A percentile compares a stretch with the other conserved stretches of the same genome.
Conservation (phyloP, 2,329 filamentous ascomycete species). For the Ceratocystis ficicola region DNA sequence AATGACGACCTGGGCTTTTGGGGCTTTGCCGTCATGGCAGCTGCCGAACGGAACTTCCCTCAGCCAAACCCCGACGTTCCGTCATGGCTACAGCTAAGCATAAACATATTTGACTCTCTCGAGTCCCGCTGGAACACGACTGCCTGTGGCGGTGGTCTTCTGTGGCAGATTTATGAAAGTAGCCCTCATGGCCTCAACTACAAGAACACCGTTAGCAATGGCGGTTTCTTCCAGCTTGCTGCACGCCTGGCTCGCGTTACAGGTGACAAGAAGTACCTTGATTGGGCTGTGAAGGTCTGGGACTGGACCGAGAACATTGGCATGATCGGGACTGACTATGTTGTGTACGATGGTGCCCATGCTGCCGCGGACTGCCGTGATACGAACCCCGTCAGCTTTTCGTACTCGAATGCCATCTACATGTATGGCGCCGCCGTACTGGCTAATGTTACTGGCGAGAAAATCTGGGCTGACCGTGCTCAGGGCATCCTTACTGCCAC, state of each 20-base stretch:
- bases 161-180: slow-evolving; percentile 68
- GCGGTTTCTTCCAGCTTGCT: slow-evolving; percentile 69
- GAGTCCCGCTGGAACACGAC: slow-evolving; percentile 55
- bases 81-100: slow-evolving; percentile 53
- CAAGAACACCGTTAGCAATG: slow-evolving; percentile 69
- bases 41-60: slow-evolving; percentile 56
- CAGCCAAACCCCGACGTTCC: slow-evolving; percentile 45
- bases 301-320: slow-evolving; percentile 49
- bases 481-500: slow-evolving; percentile 41
- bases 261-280: slow-evolving; percentile 50
- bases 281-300: slow-evolving; percentile 56
- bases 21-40: slow-evolving; percentile 54
- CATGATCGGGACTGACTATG: slow-evolving; percentile 43
- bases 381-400: slow-evolving; percentile 46
- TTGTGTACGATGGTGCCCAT: slow-evolving; percentile 52
- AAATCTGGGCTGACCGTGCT: slow-evolving; percentile 43
- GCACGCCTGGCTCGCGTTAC: slow-evolving; percentile 62
- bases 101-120: slow-evolving; percentile 63
- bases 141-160: slow-evolving; percentile 57
- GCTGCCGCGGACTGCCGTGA: slow-evolving; percentile 41
- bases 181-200: slow-evolving; percentile 67
- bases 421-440: slow-evolving; percentile 53
- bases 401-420: slow-evolving; percentile 54
- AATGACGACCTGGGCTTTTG: slow-evolving; percentile 69
- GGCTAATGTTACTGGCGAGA: slow-evolving; percentile 46